A percentile compares a stretch with the other conserved stretches of the same genome.
Evolutionary conservation across 164 flowering plant genomes (phyloP).

Genomic region (Berberis thunbergii): DNA sequence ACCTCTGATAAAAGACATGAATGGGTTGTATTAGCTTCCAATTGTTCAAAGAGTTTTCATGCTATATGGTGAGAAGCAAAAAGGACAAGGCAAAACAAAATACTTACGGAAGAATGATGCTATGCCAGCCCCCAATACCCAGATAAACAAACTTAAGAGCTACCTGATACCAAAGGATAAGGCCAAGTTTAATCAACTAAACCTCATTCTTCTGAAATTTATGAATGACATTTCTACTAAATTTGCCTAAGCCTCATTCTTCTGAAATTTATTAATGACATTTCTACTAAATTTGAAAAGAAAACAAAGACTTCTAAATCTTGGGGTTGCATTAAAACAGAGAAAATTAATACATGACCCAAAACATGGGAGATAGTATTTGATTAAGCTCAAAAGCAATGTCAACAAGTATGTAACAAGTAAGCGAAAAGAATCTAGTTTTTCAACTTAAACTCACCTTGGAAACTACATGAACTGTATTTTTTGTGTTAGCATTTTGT

Average conservation of each 20-base stretch:
- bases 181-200: not conserved
- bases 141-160: constrained; percentile 47
- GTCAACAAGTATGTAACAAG: too few relatives aligned
- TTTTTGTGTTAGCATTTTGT: constrained; percentile 13
- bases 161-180: constrained; percentile 25
- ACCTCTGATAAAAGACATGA: too few relatives aligned
- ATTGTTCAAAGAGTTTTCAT: not conserved
- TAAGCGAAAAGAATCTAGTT: not conserved
- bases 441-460: constrained; percentile 23
- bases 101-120: constrained; percentile 63
- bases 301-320: not conserved
- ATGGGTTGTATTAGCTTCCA: not conserved
- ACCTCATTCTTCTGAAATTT: not conserved
- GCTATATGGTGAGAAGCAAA: not conserved
- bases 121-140: constrained; percentile 34
- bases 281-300: too few relatives aligned
- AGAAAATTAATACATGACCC: not conserved
- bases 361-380: not conserved
- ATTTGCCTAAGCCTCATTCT: too few relatives aligned
- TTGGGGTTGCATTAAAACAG: not conserved
- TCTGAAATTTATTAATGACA: too few relatives aligned
- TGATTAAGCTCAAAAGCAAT: too few relatives aligned
- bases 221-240: too few relatives aligned
- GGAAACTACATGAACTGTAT: constrained; percentile 30
- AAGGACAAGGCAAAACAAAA: not conserved